Evolutionary conservation across 805 yeast genomes (phyloP).

Genomic region (Blastobotrys chiropterorum): DNA sequence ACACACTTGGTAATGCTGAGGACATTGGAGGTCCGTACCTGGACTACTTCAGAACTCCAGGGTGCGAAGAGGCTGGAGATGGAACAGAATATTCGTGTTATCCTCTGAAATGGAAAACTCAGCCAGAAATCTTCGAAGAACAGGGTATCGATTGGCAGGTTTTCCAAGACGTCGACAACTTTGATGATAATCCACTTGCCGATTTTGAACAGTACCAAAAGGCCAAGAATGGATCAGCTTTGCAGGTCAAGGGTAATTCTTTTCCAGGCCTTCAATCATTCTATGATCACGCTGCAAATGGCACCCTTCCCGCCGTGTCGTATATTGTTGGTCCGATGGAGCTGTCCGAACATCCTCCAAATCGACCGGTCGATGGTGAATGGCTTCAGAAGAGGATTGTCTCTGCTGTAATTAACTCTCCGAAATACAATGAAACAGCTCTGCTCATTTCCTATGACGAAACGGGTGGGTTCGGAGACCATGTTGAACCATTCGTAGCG

Average conservation of each 20-base stretch:
- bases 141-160: constrained; percentile 20
- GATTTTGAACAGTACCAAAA: constrained; percentile 17
- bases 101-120: constrained; percentile 22
- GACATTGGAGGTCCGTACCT: constrained; percentile 20
- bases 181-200: constrained; percentile 20
- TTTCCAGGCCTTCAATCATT: constrained; percentile 18
- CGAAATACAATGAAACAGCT: constrained; percentile 20
- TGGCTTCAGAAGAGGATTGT: constrained; percentile 19
- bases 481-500: constrained; percentile 21
- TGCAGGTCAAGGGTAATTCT: constrained; percentile 14
- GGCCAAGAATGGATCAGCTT: background rate
- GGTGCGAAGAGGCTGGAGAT: constrained; percentile 13
- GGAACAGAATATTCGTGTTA: constrained; percentile 17
- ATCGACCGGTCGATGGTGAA: constrained; percentile 21
- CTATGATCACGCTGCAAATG: constrained; percentile 18
- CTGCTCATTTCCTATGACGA: constrained; percentile 23
- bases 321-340: constrained; percentile 21
- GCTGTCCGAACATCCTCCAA: constrained; percentile 24
- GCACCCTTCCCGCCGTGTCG: constrained; percentile 23
- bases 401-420: constrained; percentile 18
- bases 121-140: constrained; percentile 18
- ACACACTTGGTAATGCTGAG: constrained; percentile 14
- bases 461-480: constrained; percentile 26
- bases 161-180: constrained; percentile 19
- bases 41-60: constrained; percentile 19